A percentile compares a stretch with the other conserved stretches of the same genome.
Conservation (phyloP, 148 eudicot genomes). For the Silene conica region DNA sequence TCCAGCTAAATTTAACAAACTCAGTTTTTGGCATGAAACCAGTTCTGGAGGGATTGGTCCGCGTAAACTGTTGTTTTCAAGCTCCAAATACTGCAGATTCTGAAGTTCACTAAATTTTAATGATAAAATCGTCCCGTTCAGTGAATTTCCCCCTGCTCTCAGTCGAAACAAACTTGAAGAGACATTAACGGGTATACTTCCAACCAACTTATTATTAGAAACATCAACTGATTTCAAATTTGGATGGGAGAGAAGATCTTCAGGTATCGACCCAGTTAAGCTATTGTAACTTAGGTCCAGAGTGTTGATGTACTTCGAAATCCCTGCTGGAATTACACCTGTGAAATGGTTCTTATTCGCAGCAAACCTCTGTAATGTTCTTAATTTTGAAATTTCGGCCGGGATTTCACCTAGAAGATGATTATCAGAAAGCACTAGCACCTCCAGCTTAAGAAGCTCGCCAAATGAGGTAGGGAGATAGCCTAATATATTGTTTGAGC, state of each 20-base stretch:
- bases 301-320: slow-evolving; percentile 34
- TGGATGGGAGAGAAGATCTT: slow-evolving; percentile 45
- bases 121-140: slow-evolving; percentile 42
- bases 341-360: slow-evolving; percentile 52
- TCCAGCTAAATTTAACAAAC: slow-evolving; percentile 53
- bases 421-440: slow-evolving; percentile 54
- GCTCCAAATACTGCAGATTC: slow-evolving; percentile 58
- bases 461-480: slow-evolving; percentile 35
- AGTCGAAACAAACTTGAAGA: slow-evolving; percentile 51
- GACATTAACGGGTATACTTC: slow-evolving; percentile 42
- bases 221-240: slow-evolving; percentile 57
- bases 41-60: slow-evolving; percentile 59
- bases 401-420: slow-evolving; percentile 55
- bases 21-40: slow-evolving; percentile 43
- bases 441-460: slow-evolving; percentile 40
- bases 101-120: slow-evolving; percentile 31
- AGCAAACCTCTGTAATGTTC: slow-evolving; percentile 54
- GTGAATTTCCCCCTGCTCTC: slow-evolving; percentile 54
- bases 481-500: slow-evolving; percentile 47
- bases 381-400: slow-evolving; percentile 24
- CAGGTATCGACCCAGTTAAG: slow-evolving; percentile 47
- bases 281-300: slow-evolving; percentile 72
- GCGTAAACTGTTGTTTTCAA: slow-evolving; percentile 44
- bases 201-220: slow-evolving; percentile 45
- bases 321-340: slow-evolving; percentile 58